phyloP scores from a whole-genome alignment of 139 green algal genomes.

The Marvania coccoides region DNA sequence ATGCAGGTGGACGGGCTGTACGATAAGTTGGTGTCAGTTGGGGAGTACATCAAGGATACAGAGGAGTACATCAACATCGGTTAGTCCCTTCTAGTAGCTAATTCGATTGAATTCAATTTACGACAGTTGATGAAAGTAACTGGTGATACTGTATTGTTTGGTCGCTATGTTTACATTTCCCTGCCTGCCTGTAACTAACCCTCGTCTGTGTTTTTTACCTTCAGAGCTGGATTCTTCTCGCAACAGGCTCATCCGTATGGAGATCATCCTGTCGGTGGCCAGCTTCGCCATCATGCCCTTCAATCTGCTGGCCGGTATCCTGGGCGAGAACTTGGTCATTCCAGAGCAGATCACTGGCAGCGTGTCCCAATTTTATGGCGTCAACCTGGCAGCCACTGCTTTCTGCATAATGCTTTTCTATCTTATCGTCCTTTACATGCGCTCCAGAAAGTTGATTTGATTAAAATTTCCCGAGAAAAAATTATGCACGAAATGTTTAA shows the following conservation, averaged over 20 bases:
- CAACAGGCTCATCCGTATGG: constrained; percentile 54
- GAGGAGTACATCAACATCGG: constrained; percentile 64
- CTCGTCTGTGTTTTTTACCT: no score
- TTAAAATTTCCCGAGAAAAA: background rate
- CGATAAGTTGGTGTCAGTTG: constrained; percentile 58
- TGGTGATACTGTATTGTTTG: no score
- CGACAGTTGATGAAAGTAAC: background rate
- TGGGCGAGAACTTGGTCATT: constrained; percentile 82
- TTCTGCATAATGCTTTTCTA: constrained; percentile 39
- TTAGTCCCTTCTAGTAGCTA: background rate
- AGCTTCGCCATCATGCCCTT: constrained; percentile 59
- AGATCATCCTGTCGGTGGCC: constrained; percentile 61
- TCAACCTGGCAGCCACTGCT: constrained; percentile 37
- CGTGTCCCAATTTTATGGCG: constrained; percentile 28
- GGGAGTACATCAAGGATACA: constrained; percentile 55
- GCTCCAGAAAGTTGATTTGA: constrained; percentile 41
- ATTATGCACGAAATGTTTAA: no score
- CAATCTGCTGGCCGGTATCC: constrained; percentile 55
- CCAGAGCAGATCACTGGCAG: constrained; percentile 47
- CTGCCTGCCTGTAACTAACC: no score
- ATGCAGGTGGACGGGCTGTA: constrained; percentile 58
- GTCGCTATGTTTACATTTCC: no score
- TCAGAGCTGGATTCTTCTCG: constrained; percentile 41
- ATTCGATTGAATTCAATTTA: background rate
- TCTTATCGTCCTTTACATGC: constrained; percentile 43